A percentile compares a stretch with the other conserved stretches of the same genome.
phyloP scores from a whole-genome alignment of 2,329 filamentous ascomycete species.

The Colletotrichum lentis region DNA sequence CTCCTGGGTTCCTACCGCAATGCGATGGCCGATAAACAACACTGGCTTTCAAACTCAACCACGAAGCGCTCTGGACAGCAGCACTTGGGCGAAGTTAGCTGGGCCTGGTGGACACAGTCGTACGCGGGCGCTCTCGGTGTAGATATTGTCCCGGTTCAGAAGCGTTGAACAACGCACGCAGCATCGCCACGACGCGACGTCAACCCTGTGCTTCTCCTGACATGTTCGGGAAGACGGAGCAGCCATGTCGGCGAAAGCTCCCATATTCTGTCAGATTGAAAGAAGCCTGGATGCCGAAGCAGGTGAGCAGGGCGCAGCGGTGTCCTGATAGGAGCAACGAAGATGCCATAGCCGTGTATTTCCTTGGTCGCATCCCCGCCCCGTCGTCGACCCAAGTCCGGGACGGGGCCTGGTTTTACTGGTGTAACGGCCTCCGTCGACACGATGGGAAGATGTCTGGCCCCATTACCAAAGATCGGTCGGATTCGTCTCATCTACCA shows the following conservation, averaged over 20 bases:
- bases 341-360: conserved; percentile 22
- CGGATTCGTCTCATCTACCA: conserved; percentile 9
- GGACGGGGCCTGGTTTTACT: conserved; percentile 27
- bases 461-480: neutral
- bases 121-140: neutral
- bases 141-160: neutral
- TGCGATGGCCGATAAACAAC: conserved; percentile 21
- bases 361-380: conserved; percentile 30
- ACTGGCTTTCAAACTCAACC: conserved; percentile 5
- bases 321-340: conserved; percentile 14
- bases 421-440: conserved; percentile 26
- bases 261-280: conserved; percentile 7
- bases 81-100: neutral
- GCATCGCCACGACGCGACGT: neutral
- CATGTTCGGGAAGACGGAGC: neutral
- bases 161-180: neutral
- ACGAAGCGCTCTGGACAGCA: neutral
- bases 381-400: conserved; percentile 15
- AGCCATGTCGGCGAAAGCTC: neutral
- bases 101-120: neutral
- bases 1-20: conserved; percentile 1
- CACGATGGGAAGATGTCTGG: neutral
- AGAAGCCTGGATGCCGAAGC: neutral
- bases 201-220: neutral
- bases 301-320: conserved; percentile 4